Conservation (phyloP, 1,139 yeast species). For the Suhomyces anneliseae region DNA sequence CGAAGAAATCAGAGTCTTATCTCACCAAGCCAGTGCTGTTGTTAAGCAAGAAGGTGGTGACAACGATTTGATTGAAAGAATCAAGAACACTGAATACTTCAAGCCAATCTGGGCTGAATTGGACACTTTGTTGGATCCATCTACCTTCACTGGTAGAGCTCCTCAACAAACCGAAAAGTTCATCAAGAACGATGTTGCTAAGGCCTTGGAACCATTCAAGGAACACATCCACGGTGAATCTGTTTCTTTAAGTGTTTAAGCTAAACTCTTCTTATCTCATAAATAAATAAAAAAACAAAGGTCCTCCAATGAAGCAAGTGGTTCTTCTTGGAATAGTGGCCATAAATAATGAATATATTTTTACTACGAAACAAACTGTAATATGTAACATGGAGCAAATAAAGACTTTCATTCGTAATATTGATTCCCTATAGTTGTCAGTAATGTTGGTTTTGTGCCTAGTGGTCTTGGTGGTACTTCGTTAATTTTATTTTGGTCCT, state of each 20-base stretch:
- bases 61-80: conserved; percentile 90
- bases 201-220: conserved; percentile 74
- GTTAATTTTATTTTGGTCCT: no score
- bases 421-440: no score
- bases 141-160: conserved; percentile 97
- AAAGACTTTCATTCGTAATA: no score
- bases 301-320: background rate
- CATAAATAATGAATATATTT: no score
- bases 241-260: conserved; percentile 51
- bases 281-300: background rate
- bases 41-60: conserved; percentile 99
- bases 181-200: conserved; percentile 76
- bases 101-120: conserved; percentile 86
- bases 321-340: no score
- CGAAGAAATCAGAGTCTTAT: conserved; percentile 93
- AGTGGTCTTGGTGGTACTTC: no score
- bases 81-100: conserved; percentile 77
- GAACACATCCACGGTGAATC: conserved; percentile 59
- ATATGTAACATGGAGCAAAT: no score
- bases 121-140: conserved; percentile 80
- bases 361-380: no score
- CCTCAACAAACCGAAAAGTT: conserved; percentile 97
- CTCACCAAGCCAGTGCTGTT: conserved; percentile 96
- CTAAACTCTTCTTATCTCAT: background rate
- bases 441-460: no score